Base-by-base conservation (phyloP, 225 moss, liverwort and hornwort genomes). In the Marchantia polymorpha region DNA sequence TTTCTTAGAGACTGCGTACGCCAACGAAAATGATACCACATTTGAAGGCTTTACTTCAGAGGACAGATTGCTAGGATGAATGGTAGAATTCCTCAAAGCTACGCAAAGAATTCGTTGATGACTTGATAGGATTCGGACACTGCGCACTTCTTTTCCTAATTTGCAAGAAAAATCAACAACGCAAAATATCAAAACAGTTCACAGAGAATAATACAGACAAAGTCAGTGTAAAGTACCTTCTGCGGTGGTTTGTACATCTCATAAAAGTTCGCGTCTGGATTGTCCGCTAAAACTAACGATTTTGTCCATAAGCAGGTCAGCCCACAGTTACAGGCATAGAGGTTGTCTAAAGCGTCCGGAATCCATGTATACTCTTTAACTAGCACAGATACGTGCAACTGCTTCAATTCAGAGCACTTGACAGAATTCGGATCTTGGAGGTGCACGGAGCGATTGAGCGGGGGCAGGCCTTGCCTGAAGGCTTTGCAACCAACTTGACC, bases 301-400 rank as follows among this genome's bases (percentile, higher is more conserved):
- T 85, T 93, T 27, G 85, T 85, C 93, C 93, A 90, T 55, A 88
- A 77, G 84, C 93, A 91, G 49, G 89, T 91, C 17, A 93, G 79
- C 22, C 89, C 89, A 77, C 93, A 91, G 23, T 81, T 75, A 75
- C 93, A 93, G 29, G 89, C 51, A 51, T 90, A 84, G 1, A 91
- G 77, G 76, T 87, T 91, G 80, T 91, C 87, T 19, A 93, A 82
- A 60, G 66, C 77, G 39, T 88, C 91, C 27, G 93, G 89, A 71
- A 91, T 83, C 93, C 91, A 93, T 6, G 79, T 80, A 50, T 54
- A 52, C 46, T 73, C 39, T 81, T 87, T 89, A 16, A 93, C 90
- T 59, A 90, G 83, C 19, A 93, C 87, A 11, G 89, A 84, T 26
- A 93, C 91, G 72, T 91, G 89, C 82, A 82, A 84, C 81, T 85